Percentiles rank a stretch among this genome's conserved stretches.
Evolutionary conservation across 129 eudicot species (phyloP).

Genomic region (Centella asiatica): DNA sequence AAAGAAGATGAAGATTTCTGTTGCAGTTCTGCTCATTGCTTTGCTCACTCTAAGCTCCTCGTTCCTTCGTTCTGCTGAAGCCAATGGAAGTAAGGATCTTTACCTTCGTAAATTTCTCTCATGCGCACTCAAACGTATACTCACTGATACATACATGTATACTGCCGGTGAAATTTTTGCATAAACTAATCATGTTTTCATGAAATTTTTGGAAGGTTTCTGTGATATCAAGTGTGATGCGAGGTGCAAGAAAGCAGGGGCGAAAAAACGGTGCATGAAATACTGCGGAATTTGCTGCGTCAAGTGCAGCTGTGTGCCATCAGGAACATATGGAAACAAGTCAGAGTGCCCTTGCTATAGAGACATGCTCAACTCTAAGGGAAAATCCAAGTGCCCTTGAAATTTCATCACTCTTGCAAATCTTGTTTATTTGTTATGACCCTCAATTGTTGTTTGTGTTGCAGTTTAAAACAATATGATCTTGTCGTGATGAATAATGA

Average conservation of each 20-base stretch:
- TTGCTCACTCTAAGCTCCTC: conserved; percentile 8
- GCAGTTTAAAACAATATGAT: too few relatives aligned
- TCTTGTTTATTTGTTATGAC: too few relatives aligned
- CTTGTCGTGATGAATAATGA: too few relatives aligned
- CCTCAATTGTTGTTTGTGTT: too few relatives aligned
- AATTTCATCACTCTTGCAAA: not conserved
- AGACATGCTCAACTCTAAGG: conserved; percentile 52
- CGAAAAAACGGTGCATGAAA: not conserved
- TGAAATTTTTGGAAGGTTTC: not conserved
- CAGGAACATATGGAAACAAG: conserved; percentile 58
- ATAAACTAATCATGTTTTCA: not conserved
- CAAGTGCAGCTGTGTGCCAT: conserved; percentile 45
- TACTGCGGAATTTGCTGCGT: conserved; percentile 3
- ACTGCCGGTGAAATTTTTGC: too few relatives aligned
- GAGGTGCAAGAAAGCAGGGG: not conserved
- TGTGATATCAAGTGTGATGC: not conserved
- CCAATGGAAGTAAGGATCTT: not conserved
- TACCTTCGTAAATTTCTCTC: too few relatives aligned
- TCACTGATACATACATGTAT: too few relatives aligned
- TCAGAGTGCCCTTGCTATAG: conserved; percentile 64
- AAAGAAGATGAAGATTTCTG: conserved; percentile 11
- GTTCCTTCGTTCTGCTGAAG: not conserved
- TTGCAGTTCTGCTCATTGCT: conserved; percentile 9
- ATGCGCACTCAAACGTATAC: too few relatives aligned
- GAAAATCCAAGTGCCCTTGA: conserved; percentile 62